Percentiles rank a stretch among this genome's conserved stretches.
phyloP scores from a whole-genome alignment of 148 eudicot species.

The Rhododendron mucronatum region DNA sequence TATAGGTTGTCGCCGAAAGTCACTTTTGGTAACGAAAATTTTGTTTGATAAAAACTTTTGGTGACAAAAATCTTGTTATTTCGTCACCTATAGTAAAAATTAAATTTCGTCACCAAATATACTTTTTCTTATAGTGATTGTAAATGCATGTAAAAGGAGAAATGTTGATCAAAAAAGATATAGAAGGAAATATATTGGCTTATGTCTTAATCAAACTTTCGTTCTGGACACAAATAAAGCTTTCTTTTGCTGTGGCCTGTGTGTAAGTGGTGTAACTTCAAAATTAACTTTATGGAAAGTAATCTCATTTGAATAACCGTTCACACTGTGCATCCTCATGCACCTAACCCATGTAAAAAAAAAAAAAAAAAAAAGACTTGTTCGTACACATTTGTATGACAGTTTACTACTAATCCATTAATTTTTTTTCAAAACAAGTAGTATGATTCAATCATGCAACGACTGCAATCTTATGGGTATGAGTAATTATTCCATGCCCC shows the following conservation, averaged over 20 bases:
- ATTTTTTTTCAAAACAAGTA: no score
- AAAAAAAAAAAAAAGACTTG: background rate
- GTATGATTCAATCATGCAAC: no score
- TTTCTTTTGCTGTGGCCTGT: no score
- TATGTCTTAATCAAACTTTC: background rate
- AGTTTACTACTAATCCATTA: background rate
- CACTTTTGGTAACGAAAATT: no score
- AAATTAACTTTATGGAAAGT: background rate
- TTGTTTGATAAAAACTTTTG: no score
- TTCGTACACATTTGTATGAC: background rate
- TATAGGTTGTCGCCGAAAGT: no score
- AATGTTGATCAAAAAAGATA: background rate
- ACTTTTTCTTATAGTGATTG: background rate
- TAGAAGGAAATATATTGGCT: background rate
- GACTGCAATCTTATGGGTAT: no score
- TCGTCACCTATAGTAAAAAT: no score
- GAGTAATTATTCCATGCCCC: no score
- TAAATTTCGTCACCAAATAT: no score
- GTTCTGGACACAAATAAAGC: background rate
- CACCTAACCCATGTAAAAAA: background rate
- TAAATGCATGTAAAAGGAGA: background rate
- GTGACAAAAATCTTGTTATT: no score
- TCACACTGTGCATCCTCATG: background rate
- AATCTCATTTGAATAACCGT: background rate
- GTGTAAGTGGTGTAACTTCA: background rate